Evolutionary conservation across 257 asterid genomes (phyloP), one percentile per base, ranked within the genome.

Genomic region (Salvia splendens): DNA sequence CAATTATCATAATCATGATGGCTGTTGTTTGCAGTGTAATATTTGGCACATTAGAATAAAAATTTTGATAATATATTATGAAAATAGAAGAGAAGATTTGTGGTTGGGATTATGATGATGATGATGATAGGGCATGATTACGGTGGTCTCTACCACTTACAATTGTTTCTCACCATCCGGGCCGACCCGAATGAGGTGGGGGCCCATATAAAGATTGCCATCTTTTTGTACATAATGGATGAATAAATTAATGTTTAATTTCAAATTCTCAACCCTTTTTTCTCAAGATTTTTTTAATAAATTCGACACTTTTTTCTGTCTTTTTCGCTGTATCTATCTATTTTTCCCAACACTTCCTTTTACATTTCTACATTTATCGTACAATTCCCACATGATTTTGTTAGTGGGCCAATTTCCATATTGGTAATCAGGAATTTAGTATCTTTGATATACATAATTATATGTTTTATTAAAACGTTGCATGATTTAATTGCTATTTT

Each of bases 121-220:
- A 63, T 40, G 38, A 73, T 24, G 30, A 24, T 24, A 24, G 57
- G 66, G 12, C 47, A 55, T 73, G 75, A 69, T 74, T 45, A 50
- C 1, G 12, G 69, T 68, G 59, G 64, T 53, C 50, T 59, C 72
- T 32, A 61, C 77, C 81, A 80, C 75, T 69, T 42, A 10, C 24
- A 15, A 60, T 61, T 73, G 82, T 61, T 73, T 48, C 73, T 64
- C 73, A 73, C 79, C 78, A 35, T 41, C 68, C 61, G 41, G 77
- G 72, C 79, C 68, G 54, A 65, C 70, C 70, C 70, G 35, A 69
- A 69, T 47, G 77, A 9, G 66, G 64, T 70, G 55, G 71, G 81
- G 74, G 67, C 69, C 67, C 54, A 7, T 57, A n/a, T n/a, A 70
- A 73, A 61, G 81, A 76, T 61, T 20, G 17, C 36, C 69, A 51